These are phyloP conservation scores for Apiotrichum brassicae DNA, from an alignment of 1,284 basidiomycete genomes.

Conservation along the genomic window DNA sequence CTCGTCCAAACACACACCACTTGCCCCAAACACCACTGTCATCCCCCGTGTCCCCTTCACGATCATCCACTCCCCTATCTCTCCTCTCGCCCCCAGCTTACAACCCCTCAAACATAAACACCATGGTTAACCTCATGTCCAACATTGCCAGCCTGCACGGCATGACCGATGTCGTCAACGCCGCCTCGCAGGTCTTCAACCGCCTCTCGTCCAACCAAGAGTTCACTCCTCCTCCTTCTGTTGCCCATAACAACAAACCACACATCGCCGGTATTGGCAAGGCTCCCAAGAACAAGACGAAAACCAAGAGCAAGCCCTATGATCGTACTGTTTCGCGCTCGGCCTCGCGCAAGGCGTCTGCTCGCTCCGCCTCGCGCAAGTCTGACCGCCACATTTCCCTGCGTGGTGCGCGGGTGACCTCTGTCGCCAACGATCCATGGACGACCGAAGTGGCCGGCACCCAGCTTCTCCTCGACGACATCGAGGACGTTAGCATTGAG, in stretches of 20 bases:
- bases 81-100: neutral
- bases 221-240: slow-evolving; percentile 5
- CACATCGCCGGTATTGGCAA: slow-evolving; percentile 7
- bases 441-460: too few relatives aligned
- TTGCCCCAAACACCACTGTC: too few relatives aligned
- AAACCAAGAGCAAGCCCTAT: slow-evolving; percentile 1
- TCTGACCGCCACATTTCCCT: slow-evolving; percentile 1
- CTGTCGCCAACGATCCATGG: too few relatives aligned
- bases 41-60: too few relatives aligned
- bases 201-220: slow-evolving; percentile 26
- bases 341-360: neutral
- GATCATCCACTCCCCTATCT: too few relatives aligned
- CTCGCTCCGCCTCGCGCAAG: too few relatives aligned
- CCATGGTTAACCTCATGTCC: neutral
- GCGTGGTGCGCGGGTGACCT: too few relatives aligned
- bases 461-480: too few relatives aligned
- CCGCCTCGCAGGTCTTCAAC: neutral
- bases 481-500: too few relatives aligned
- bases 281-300: neutral
- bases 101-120: neutral
- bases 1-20: too few relatives aligned
- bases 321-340: neutral
- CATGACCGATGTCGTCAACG: neutral
- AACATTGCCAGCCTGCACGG: neutral
- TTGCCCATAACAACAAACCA: slow-evolving; percentile 2